A percentile compares a stretch with the other conserved stretches of the same genome.
phyloP scores from a whole-genome alignment of 2,329 filamentous ascomycete genomes.

The Claviceps paspali region DNA sequence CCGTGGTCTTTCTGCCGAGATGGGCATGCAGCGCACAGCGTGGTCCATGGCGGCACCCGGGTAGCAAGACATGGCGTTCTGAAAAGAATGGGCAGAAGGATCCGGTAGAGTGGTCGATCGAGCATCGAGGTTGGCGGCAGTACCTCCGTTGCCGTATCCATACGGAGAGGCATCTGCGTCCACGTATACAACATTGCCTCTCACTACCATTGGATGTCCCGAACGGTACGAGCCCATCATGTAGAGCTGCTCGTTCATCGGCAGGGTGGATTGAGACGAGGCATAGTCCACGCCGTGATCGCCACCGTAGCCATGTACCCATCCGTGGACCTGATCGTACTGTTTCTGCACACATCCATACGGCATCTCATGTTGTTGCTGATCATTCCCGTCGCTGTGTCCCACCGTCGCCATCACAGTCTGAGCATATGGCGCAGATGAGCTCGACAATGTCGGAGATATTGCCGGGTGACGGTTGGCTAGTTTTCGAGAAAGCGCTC shows the following conservation, averaged over 20 bases:
- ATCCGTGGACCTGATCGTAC: slow-evolving; percentile 12
- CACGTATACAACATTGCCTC: slow-evolving; percentile 12
- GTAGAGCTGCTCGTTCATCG: slow-evolving; percentile 12
- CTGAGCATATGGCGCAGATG: slow-evolving; percentile 1
- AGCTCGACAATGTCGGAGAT: slow-evolving; percentile 1
- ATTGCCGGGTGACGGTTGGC: slow-evolving; percentile 13
- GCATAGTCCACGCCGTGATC: slow-evolving; percentile 13
- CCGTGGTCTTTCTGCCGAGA: not conserved
- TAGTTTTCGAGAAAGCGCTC: slow-evolving; percentile 17
- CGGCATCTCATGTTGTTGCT: slow-evolving; percentile 4
- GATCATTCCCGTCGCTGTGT: slow-evolving; percentile 1
- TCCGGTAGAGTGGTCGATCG: slow-evolving; percentile 8
- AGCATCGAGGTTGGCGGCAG: slow-evolving; percentile 7
- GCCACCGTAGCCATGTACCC: slow-evolving; percentile 13
- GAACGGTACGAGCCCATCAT: slow-evolving; percentile 14
- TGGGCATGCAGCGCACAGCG: not conserved
- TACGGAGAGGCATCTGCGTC: slow-evolving; percentile 14
- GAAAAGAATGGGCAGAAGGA: slow-evolving; percentile 11
- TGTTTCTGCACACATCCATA: slow-evolving; percentile 13
- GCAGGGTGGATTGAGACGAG: slow-evolving; percentile 10
- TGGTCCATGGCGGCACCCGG: slow-evolving; percentile 4
- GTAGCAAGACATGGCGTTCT: slow-evolving; percentile 7
- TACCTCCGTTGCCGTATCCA: slow-evolving; percentile 10
- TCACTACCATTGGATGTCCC: slow-evolving; percentile 6
- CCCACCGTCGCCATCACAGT: not conserved